Base-by-base conservation (phyloP, 192 early-diverging fungal species). In the Endogone sp. region DNA sequence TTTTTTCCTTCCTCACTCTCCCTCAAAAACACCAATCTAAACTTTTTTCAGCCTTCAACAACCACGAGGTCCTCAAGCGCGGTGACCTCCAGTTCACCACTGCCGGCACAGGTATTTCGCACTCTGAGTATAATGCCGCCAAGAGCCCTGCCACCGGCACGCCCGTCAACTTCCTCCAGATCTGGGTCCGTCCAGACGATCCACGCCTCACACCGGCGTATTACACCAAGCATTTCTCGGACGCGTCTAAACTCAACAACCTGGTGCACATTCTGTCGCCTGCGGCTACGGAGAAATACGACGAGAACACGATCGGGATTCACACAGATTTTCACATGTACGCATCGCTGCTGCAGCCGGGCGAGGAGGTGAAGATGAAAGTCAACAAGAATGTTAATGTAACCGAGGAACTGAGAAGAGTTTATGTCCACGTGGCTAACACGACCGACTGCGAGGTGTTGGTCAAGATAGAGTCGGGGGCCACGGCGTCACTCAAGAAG, bases 11-110 rank as follows among this genome's bases (percentile, higher is more conserved):
- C n/a, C n/a, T n/a, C n/a, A n/a, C n/a, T n/a, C n/a, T n/a, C n/a
- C n/a, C n/a, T n/a, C n/a, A n/a, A n/a, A n/a, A n/a, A n/a, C n/a
- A n/a, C n/a, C n/a, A n/a, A n/a, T n/a, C n/a, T n/a, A n/a, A n/a
- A n/a, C n/a, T n/a, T n/a, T n/a, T n/a, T n/a, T n/a, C n/a, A 71
- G 70, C 80, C 31, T 63, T 79, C 60, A 79, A 79, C 16, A 84
- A 83, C 57, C 22, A 44, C 11, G 79, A 81, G 56, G 71, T 67
- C 25, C 29, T 81, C 2, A 66, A 68, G 29, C 69, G 75, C 29
- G 78, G 74, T 25, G 69, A 68, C 31, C 65, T 81, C 21, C 79
- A 81, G 62, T 75, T 81, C 29, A 81, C 79, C 3, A 60, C 76
- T 28, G 79, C 79, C 8, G 80, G 76, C 3, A 82, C 75, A 20